These are phyloP conservation scores for Fusarium metavorans DNA, from an alignment of 2,329 filamentous ascomycete species.

Conservation along the genomic window DNA sequence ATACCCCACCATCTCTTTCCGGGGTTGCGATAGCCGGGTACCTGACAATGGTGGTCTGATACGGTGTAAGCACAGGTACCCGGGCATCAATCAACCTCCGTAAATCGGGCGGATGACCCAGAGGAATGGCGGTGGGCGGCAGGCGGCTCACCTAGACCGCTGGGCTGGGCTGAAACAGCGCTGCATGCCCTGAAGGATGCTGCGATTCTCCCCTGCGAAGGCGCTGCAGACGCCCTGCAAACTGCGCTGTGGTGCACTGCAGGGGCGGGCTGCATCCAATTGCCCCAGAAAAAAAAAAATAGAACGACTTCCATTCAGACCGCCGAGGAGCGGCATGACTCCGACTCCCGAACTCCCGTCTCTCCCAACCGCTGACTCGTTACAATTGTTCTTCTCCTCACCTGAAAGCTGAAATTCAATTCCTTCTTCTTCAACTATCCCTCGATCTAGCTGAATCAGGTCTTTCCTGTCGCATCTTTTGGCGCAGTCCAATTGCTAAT, in stretches of 20 bases:
- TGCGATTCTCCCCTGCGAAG: not conserved
- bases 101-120: conserved; percentile 41
- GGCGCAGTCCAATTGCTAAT: not conserved
- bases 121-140: conserved; percentile 42
- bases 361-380: conserved; percentile 26
- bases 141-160: conserved; percentile 14
- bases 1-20: conserved; percentile 33
- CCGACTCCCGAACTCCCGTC: conserved; percentile 42
- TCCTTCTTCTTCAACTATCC: conserved; percentile 15
- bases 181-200: conserved; percentile 15
- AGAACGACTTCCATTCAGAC: conserved; percentile 30
- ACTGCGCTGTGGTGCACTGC: conserved; percentile 24
- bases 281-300: conserved; percentile 18
- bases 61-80: conserved; percentile 16
- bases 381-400: conserved; percentile 14
- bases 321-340: conserved; percentile 46
- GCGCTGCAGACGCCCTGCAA: conserved; percentile 15
- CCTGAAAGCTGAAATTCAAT: conserved; percentile 13
- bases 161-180: conserved; percentile 14
- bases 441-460: conserved; percentile 3
- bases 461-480: not conserved
- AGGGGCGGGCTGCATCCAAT: conserved; percentile 8
- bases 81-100: conserved; percentile 34
- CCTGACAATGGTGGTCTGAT: not conserved
- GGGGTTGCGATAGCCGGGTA: conserved; percentile 33